Percentiles rank a stretch among this genome's conserved stretches.
phyloP scores from a whole-genome alignment of 2,329 filamentous ascomycete species.

The Cryphonectria carpinicola region DNA sequence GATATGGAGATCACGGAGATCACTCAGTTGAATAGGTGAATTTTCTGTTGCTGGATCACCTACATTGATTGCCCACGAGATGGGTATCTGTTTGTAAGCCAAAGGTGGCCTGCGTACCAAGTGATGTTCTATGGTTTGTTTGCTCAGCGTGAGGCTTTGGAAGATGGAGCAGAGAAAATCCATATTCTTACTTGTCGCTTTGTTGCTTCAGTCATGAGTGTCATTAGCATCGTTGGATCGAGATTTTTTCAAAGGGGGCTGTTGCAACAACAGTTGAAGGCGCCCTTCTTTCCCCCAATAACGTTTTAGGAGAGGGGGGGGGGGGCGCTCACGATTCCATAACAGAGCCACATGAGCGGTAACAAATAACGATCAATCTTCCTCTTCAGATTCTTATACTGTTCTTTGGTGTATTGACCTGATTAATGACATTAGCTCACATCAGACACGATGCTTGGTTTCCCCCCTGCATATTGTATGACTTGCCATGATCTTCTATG shows the following conservation, averaged over 20 bases:
- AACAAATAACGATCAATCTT: conserved; percentile 51
- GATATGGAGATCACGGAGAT: neutral
- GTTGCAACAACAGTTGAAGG: neutral
- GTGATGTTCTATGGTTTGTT: conserved; percentile 36
- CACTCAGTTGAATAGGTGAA: no score
- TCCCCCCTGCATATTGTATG: neutral
- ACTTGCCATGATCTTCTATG: conserved; percentile 7
- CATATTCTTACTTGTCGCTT: conserved; percentile 44
- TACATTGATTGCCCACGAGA: conserved; percentile 34
- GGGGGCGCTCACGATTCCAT: conserved; percentile 41
- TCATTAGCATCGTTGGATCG: neutral
- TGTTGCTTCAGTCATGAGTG: conserved; percentile 40
- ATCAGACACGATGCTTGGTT: neutral
- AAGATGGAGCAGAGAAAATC: neutral
- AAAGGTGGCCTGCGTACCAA: conserved; percentile 45
- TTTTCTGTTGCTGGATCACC: neutral
- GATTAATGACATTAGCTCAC: neutral
- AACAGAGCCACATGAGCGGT: conserved; percentile 53
- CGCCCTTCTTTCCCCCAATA: neutral
- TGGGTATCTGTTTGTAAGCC: conserved; percentile 39
- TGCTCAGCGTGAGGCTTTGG: no score
- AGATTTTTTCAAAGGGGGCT: neutral
- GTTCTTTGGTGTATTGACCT: conserved; percentile 40
- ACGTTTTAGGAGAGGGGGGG: neutral
- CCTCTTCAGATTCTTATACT: conserved; percentile 43